A percentile compares a stretch with the other conserved stretches of the same genome.
Conservation (phyloP, 371 early-diverging fungal species). For the Lichtheimia corymbifera region DNA sequence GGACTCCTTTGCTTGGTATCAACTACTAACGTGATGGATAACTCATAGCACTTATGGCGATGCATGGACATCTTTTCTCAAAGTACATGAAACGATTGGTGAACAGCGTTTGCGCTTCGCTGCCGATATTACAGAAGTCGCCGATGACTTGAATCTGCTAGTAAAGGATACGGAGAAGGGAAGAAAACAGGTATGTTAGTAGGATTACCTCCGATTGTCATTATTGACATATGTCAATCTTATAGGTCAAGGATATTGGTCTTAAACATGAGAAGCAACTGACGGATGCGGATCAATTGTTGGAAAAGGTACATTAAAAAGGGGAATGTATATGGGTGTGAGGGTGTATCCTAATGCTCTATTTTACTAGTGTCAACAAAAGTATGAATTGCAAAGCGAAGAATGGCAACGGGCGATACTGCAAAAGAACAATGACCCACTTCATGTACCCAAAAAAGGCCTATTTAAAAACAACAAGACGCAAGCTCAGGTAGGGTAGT, state of each 20-base stretch:
- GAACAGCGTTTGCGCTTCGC: constrained; percentile 70
- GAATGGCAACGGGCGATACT: constrained; percentile 80
- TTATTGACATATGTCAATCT: no score
- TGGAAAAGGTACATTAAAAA: constrained; percentile 67
- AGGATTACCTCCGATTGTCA: background rate
- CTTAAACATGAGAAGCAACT: constrained; percentile 68
- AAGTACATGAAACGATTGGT: constrained; percentile 78
- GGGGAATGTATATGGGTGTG: background rate
- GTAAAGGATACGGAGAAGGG: constrained; percentile 79
- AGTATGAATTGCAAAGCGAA: constrained; percentile 73
- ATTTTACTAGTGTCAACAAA: constrained; percentile 57
- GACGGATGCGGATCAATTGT: constrained; percentile 64
- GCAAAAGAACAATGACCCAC: constrained; percentile 62
- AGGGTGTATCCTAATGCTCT: background rate
- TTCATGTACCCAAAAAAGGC: constrained; percentile 50
- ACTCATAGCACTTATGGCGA: constrained; percentile 56
- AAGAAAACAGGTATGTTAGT: constrained; percentile 68
- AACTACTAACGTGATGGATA: background rate
- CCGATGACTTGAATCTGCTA: constrained; percentile 69
- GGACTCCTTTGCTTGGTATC: background rate
- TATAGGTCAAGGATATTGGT: constrained; percentile 76
- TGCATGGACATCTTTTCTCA: constrained; percentile 61
- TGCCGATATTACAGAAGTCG: constrained; percentile 57
- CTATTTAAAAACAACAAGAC: constrained; percentile 58
- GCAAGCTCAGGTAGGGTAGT: constrained; percentile 52